Conservation (phyloP, 1,284 basidiomycete species). For the Ustilago crameri region DNA sequence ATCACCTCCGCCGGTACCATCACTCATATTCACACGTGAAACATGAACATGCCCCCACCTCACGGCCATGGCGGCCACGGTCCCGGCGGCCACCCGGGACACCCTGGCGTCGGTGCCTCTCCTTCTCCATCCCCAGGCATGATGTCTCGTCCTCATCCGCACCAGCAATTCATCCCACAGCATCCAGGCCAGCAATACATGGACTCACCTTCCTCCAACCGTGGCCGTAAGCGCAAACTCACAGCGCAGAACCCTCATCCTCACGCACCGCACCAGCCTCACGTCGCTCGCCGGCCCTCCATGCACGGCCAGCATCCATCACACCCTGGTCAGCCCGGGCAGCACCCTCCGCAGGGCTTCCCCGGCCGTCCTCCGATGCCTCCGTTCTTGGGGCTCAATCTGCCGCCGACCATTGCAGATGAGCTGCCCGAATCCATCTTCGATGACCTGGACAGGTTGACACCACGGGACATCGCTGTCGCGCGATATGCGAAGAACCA, state of each 20-base stretch:
- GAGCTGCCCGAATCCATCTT: constrained; percentile 47
- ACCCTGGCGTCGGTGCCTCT: constrained; percentile 29
- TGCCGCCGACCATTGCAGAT: constrained; percentile 45
- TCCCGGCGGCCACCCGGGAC: constrained; percentile 24
- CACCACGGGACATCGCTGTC: constrained; percentile 59
- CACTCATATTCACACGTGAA: neutral
- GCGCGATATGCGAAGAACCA: constrained; percentile 65
- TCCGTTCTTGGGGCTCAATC: constrained; percentile 39
- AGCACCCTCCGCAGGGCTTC: constrained; percentile 16
- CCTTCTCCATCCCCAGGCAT: constrained; percentile 37
- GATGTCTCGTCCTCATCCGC: constrained; percentile 36
- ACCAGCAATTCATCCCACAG: constrained; percentile 28
- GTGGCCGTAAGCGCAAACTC: constrained; percentile 47
- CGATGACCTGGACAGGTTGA: constrained; percentile 63
- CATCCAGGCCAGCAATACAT: constrained; percentile 38
- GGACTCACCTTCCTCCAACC: constrained; percentile 35
- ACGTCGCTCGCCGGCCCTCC: constrained; percentile 31
- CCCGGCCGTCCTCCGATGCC: constrained; percentile 20
- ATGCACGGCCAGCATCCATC: constrained; percentile 30
- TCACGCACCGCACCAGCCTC: constrained; percentile 13
- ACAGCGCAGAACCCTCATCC: constrained; percentile 27
- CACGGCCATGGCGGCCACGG: constrained; percentile 22
- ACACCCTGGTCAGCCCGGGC: constrained; percentile 9
- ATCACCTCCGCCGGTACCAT: too few relatives aligned
- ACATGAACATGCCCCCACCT: constrained; percentile 50